A percentile compares a stretch with the other conserved stretches of the same genome.
Evolutionary conservation across 148 eudicot species (phyloP).

Genomic region (Cornus controversa): DNA sequence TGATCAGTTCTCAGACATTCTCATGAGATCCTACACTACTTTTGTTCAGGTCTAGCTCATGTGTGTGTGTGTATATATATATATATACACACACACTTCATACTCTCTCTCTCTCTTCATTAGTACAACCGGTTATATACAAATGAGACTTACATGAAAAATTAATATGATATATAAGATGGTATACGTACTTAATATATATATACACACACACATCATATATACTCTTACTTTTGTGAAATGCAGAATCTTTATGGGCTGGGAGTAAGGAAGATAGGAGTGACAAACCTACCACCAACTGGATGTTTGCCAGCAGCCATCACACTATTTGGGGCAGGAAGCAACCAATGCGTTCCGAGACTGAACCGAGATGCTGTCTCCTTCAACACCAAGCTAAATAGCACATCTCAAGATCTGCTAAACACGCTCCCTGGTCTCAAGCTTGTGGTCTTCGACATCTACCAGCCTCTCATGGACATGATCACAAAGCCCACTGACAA

Average conservation of each 20-base stretch:
- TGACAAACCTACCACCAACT: conserved; percentile 65
- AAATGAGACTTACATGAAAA: too few relatives aligned
- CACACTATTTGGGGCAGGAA: conserved; percentile 57
- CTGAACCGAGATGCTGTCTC: conserved; percentile 61
- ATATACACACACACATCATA: too few relatives aligned
- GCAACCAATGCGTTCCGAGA: conserved; percentile 59
- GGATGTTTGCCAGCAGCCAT: conserved; percentile 96
- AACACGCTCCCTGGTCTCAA: conserved; percentile 49
- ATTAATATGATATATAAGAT: not conserved
- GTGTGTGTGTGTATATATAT: too few relatives aligned
- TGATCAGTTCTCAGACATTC: conserved; percentile 65
- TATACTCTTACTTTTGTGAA: conserved; percentile 4
- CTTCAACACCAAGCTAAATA: conserved; percentile 59
- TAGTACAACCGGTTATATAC: too few relatives aligned
- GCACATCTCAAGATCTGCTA: conserved; percentile 44
- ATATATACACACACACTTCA: too few relatives aligned
- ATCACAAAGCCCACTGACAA: conserved; percentile 52
- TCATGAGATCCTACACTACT: conserved; percentile 49
- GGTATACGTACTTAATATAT: too few relatives aligned
- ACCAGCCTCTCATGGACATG: conserved; percentile 69
- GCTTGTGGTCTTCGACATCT: conserved; percentile 71
- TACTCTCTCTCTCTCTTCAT: too few relatives aligned
- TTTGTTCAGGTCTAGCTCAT: conserved; percentile 82
- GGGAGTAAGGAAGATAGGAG: conserved; percentile 75
- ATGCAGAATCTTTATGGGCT: conserved; percentile 58